phyloP scores from a whole-genome alignment of 768 basidiomycete genomes.

The Calocybe cyanea region DNA sequence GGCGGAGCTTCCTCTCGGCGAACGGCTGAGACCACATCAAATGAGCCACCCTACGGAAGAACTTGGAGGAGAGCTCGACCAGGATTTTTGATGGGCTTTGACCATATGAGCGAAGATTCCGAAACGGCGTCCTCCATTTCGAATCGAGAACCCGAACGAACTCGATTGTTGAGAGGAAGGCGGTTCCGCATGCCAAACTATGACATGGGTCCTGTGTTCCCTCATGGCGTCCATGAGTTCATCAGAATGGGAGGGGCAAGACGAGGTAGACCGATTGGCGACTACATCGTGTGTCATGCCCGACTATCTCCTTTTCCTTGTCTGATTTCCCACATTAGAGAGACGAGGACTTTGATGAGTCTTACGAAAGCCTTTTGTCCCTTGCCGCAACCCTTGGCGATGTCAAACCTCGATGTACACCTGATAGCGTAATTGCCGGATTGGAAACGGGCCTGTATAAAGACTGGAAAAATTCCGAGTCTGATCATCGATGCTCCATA shows the following conservation, averaged over 20 bases:
- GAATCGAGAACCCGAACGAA: neutral
- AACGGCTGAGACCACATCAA: neutral
- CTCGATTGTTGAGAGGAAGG: slow-evolving; percentile 3
- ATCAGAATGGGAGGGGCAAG: slow-evolving; percentile 13
- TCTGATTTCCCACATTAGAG: slow-evolving; percentile 38
- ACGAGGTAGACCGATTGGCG: slow-evolving; percentile 30
- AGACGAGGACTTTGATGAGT: slow-evolving; percentile 73
- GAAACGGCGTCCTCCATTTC: neutral
- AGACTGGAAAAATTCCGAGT: slow-evolving; percentile 64
- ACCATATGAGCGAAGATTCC: slow-evolving; percentile 3
- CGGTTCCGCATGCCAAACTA: slow-evolving; percentile 6
- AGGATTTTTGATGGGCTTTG: slow-evolving; percentile 2
- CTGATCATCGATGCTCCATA: slow-evolving; percentile 77
- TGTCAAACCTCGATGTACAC: slow-evolving; percentile 61
- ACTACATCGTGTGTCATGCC: slow-evolving; percentile 47
- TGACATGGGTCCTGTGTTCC: slow-evolving; percentile 15
- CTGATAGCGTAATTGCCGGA: slow-evolving; percentile 53
- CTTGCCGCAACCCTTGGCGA: slow-evolving; percentile 63
- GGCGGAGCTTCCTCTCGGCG: neutral
- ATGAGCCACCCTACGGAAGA: neutral
- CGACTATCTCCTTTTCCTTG: slow-evolving; percentile 6
- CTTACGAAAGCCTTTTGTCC: slow-evolving; percentile 66
- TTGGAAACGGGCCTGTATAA: slow-evolving; percentile 61
- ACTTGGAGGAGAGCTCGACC: slow-evolving; percentile 1
- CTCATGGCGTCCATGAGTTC: slow-evolving; percentile 11